Evolutionary conservation across 2,329 filamentous ascomycete species (phyloP).

Genomic region (Botrytis fragariae): DNA sequence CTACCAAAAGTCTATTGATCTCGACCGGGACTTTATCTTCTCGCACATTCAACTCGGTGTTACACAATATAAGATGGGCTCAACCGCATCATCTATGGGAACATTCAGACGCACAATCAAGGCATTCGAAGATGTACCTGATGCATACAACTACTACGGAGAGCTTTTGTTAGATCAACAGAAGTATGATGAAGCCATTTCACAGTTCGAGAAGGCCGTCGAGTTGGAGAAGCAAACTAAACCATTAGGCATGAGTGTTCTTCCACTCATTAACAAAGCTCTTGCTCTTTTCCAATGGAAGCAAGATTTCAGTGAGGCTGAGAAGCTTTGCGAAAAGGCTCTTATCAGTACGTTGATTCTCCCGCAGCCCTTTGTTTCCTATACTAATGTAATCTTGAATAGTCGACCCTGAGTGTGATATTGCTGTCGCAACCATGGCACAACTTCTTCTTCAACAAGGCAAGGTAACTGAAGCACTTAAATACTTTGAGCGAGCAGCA

Average conservation of each 20-base stretch:
- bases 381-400: slow-evolving; percentile 23
- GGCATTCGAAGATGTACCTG: slow-evolving; percentile 94
- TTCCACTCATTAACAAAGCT: slow-evolving; percentile 98
- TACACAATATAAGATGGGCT: slow-evolving; percentile 99
- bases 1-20: slow-evolving; percentile 98
- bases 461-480: slow-evolving; percentile 90
- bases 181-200: slow-evolving; percentile 91
- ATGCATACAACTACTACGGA: slow-evolving; percentile 99
- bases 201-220: slow-evolving; percentile 98
- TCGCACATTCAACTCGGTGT: slow-evolving; percentile 99
- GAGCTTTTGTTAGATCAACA: slow-evolving; percentile 95
- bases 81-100: slow-evolving; percentile 95
- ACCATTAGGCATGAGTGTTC: slow-evolving; percentile 93
- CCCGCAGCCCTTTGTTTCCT: background rate
- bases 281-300: slow-evolving; percentile 98
- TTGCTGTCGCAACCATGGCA: slow-evolving; percentile 97
- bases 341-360: slow-evolving; percentile 72
- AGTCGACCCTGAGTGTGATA: slow-evolving; percentile 99
- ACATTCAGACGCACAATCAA: slow-evolving; percentile 97
- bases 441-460: slow-evolving; percentile 96
- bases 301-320: slow-evolving; percentile 89
- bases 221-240: slow-evolving; percentile 96
- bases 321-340: slow-evolving; percentile 95
- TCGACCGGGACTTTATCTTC: slow-evolving; percentile 96
- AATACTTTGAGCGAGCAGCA: slow-evolving; percentile 95